Percentiles rank a stretch among this genome's conserved stretches.
Conservation (phyloP, 768 basidiomycete species). For the Aureoboletus auriporus region DNA sequence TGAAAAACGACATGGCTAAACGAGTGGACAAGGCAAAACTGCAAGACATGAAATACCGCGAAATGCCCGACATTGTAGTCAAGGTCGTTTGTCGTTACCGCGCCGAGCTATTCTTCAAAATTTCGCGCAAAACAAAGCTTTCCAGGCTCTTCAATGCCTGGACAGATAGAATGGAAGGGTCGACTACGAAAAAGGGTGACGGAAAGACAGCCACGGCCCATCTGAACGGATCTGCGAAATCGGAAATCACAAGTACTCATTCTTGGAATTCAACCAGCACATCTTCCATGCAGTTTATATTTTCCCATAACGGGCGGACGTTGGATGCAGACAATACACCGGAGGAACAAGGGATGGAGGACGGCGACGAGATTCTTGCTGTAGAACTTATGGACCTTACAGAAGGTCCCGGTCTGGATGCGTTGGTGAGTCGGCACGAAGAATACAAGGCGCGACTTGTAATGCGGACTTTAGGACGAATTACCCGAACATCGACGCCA, state of each 20-base stretch:
- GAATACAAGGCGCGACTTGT: background rate
- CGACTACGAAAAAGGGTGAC: conserved; percentile 43
- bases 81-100: conserved; percentile 88
- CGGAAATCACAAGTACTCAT: conserved; percentile 46
- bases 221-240: conserved; percentile 49
- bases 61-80: conserved; percentile 86
- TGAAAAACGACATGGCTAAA: conserved; percentile 80
- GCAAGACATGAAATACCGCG: conserved; percentile 77
- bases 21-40: conserved; percentile 74
- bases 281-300: conserved; percentile 72
- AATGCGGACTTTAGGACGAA: conserved; percentile 48
- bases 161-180: conserved; percentile 83
- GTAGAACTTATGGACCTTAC: conserved; percentile 91
- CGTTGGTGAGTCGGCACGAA: conserved; percentile 46
- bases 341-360: conserved; percentile 84
- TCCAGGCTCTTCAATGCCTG: conserved; percentile 81
- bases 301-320: conserved; percentile 76
- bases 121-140: conserved; percentile 85
- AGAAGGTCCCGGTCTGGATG: conserved; percentile 56
- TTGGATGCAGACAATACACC: conserved; percentile 82
- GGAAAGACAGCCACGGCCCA: conserved; percentile 29
- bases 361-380: conserved; percentile 84
- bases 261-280: conserved; percentile 36
- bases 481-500: conserved; percentile 60
- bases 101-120: conserved; percentile 89